A percentile compares a stretch with the other conserved stretches of the same genome.
These are phyloP conservation scores for Hemisphaericaspora xylofermentans DNA, from an alignment of 1,139 yeast genomes.

Conservation along the genomic window DNA sequence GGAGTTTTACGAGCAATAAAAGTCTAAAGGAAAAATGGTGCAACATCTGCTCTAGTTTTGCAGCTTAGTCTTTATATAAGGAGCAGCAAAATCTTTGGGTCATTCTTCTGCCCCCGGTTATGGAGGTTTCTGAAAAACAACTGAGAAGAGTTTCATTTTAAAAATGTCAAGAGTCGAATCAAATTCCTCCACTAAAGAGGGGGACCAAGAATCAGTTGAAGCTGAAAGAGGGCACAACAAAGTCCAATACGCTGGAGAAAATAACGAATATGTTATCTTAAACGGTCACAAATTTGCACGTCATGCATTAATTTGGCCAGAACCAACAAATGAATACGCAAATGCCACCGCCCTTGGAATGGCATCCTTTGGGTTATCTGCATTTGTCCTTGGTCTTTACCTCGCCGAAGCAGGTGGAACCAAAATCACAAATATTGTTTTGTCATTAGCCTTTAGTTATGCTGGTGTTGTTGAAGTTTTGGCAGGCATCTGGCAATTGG, in stretches of 20 bases:
- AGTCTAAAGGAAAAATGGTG: too few species aligned
- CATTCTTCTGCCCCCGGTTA: too few species aligned
- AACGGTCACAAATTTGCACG: slow-evolving; percentile 32
- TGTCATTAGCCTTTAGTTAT: slow-evolving; percentile 52
- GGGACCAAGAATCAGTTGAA: neutral
- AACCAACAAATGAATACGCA: slow-evolving; percentile 29
- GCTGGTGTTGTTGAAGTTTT: slow-evolving; percentile 40
- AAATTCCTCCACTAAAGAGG: neutral
- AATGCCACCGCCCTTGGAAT: slow-evolving; percentile 67
- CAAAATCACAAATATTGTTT: slow-evolving; percentile 44
- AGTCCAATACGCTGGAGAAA: slow-evolving; percentile 18
- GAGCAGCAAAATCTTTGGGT: too few species aligned
- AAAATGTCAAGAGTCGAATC: neutral
- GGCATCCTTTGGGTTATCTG: slow-evolving; percentile 45
- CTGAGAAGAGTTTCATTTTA: neutral
- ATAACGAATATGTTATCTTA: slow-evolving; percentile 24
- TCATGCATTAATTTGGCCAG: slow-evolving; percentile 17
- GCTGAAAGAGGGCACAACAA: neutral
- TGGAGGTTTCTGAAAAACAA: too few species aligned
- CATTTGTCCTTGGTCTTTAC: slow-evolving; percentile 41
- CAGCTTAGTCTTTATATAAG: too few species aligned
- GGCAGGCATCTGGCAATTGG: slow-evolving; percentile 49
- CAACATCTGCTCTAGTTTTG: too few species aligned
- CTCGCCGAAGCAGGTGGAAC: slow-evolving; percentile 56
- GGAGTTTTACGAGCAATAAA: too few species aligned